A percentile compares a stretch with the other conserved stretches of the same genome.
Evolutionary conservation across 2,329 filamentous ascomycete genomes (phyloP).

Genomic region (Sporothrix protearum): DNA sequence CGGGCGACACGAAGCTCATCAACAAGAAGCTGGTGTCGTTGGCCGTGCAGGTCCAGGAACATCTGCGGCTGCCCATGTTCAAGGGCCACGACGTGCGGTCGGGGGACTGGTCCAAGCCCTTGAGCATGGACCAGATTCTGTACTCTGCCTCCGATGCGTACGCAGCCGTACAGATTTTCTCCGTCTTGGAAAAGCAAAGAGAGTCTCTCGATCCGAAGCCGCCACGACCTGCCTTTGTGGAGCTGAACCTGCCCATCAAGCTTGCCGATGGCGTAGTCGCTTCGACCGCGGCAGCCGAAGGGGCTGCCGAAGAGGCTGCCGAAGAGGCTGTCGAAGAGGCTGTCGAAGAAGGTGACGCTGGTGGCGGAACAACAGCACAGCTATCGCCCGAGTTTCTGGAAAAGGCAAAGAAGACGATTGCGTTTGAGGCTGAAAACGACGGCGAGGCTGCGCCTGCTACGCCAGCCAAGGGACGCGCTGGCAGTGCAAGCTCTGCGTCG

Average conservation of each 20-base stretch:
- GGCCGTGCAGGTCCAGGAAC: conserved; percentile 65
- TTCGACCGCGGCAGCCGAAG: conserved; percentile 32
- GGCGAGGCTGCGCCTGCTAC: conserved; percentile 18
- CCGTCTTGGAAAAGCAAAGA: conserved; percentile 66
- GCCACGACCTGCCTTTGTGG: conserved; percentile 64
- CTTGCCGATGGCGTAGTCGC: conserved; percentile 44
- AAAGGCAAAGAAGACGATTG: conserved; percentile 30
- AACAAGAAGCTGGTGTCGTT: conserved; percentile 66
- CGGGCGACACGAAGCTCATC: conserved; percentile 51
- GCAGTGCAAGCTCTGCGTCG: not conserved
- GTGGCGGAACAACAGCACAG: not conserved
- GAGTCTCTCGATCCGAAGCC: conserved; percentile 64
- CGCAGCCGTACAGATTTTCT: conserved; percentile 69
- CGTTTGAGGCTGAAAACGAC: conserved; percentile 30
- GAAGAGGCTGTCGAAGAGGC: conserved; percentile 17
- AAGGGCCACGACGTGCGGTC: conserved; percentile 68
- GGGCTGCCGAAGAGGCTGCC: conserved; percentile 33
- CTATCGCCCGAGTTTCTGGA: conserved; percentile 27
- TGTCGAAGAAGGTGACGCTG: not conserved
- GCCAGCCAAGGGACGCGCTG: not conserved
- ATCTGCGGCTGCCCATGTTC: conserved; percentile 68
- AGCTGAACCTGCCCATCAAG: conserved; percentile 62
- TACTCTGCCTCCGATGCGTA: conserved; percentile 84
- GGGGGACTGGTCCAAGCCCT: conserved; percentile 66
- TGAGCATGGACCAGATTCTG: conserved; percentile 63